These are phyloP conservation scores for Onygenales sp. DNA, from an alignment of 2,329 filamentous ascomycete genomes.

Conservation along the genomic window DNA sequence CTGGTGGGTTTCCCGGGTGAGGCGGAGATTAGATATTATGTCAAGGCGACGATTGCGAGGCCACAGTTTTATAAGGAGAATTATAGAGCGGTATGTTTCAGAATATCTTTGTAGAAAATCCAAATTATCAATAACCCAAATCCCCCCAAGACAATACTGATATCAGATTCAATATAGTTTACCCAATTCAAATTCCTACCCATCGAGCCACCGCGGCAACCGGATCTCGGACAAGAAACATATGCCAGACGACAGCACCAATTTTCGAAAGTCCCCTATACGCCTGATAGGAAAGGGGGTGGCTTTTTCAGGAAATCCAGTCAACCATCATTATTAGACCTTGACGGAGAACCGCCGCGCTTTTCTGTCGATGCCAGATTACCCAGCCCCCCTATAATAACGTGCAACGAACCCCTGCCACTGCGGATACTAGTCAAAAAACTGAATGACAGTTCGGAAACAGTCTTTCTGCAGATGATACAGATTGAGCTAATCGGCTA, in stretches of 20 bases:
- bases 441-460: conserved; percentile 57
- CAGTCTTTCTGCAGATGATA: conserved; percentile 65
- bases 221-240: conserved; percentile 61
- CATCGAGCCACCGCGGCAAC: conserved; percentile 74
- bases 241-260: conserved; percentile 68
- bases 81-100: conserved; percentile 46
- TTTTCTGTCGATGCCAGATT: conserved; percentile 75
- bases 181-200: conserved; percentile 76
- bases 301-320: conserved; percentile 48
- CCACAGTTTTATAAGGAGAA: conserved; percentile 87
- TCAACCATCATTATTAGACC: conserved; percentile 18
- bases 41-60: conserved; percentile 91
- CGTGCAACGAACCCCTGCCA: conserved; percentile 78
- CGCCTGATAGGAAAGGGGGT: conserved; percentile 39
- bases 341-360: conserved; percentile 36
- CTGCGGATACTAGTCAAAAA: conserved; percentile 73
- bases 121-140: neutral
- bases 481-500: conserved; percentile 74
- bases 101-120: neutral
- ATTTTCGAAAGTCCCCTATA: conserved; percentile 33
- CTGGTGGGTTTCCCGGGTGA: conserved; percentile 76
- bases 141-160: conserved; percentile 4
- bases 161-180: conserved; percentile 21
- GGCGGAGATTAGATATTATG: conserved; percentile 85
- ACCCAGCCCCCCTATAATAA: conserved; percentile 78